Percentiles rank a stretch among this genome's conserved stretches.
phyloP scores from a whole-genome alignment of 2,329 filamentous ascomycete genomes.

The Aspergillus sp. region DNA sequence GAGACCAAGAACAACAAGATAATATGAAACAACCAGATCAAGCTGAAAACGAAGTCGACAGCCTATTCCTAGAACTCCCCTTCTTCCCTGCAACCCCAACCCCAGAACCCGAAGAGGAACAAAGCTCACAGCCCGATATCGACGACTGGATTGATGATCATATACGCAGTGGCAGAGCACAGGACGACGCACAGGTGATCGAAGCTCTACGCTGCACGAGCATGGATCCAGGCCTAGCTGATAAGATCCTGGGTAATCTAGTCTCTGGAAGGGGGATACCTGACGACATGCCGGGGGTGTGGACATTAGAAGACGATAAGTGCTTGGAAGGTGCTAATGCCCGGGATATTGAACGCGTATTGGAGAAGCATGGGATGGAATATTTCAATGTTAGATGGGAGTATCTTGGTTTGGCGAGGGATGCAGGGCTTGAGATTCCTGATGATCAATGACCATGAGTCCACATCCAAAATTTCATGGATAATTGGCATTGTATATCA shows the following conservation, averaged over 20 bases:
- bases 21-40: background rate
- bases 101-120: constrained; percentile 10
- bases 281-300: constrained; percentile 37
- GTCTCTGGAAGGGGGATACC: constrained; percentile 31
- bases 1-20: background rate
- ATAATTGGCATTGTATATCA: background rate
- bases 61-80: constrained; percentile 24
- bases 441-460: constrained; percentile 1
- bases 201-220: constrained; percentile 34
- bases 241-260: constrained; percentile 28
- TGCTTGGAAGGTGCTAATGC: constrained; percentile 27
- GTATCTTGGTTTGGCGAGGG: constrained; percentile 27
- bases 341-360: constrained; percentile 26
- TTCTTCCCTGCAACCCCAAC: constrained; percentile 20
- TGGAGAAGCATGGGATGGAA: constrained; percentile 40
- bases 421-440: constrained; percentile 10
- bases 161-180: constrained; percentile 21
- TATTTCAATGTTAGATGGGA: constrained; percentile 29
- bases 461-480: background rate
- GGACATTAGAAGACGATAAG: constrained; percentile 42
- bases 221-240: constrained; percentile 34
- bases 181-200: constrained; percentile 24
- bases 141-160: constrained; percentile 35
- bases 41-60: constrained; percentile 12
- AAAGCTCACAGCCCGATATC: constrained; percentile 19